Base-by-base conservation (phyloP, 495 filamentous ascomycete species). In the Glutinoglossum americanum region DNA sequence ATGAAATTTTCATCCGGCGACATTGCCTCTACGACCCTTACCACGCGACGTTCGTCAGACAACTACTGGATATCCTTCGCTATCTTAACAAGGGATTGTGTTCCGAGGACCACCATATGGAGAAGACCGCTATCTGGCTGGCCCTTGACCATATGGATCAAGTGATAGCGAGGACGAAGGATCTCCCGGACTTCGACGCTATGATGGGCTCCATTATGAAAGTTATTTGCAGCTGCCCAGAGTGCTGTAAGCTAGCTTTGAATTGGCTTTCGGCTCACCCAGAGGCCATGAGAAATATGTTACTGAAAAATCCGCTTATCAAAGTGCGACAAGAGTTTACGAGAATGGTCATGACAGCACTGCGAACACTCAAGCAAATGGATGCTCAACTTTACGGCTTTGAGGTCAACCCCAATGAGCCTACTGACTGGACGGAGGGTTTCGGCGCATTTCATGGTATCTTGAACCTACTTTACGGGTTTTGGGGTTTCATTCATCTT, bases 1-100 rank as follows among this genome's bases (percentile, higher is more conserved):
- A 95, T 63, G 80, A 82, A 61, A 41, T 74, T 7, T 76, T 86
- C 51, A 73, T 93, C 48, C 78, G 85, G 58, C 80, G 81, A 25
- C 87, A 92, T 64, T 89, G 85, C 67, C 74, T 95, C 55, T 84
- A 84, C 64, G 87, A 93, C 64, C 79, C 79, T 4, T 72, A 72
- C 19, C 86, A 96, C 61, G 71, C 81, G 13, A 61, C 68, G 7
- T 90, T 94, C 61, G 76, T 87, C 54, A 71, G 72, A 26, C 69
- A 72, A 56, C 64, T 87, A 11, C 68, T 94, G 2, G 62, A 66
- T 48, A 64, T 72, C 64, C 61, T 74, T 64, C 71, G 74, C 33
- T 63, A 65, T 51, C 65, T 70, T 55, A 70, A 66, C 61, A 68
- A 66, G 49, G 65, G 67, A 0, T 68, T 64, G 32, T 79, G 76